phyloP scores from a whole-genome alignment of 257 asterid species.

The Sherardia arvensis region DNA sequence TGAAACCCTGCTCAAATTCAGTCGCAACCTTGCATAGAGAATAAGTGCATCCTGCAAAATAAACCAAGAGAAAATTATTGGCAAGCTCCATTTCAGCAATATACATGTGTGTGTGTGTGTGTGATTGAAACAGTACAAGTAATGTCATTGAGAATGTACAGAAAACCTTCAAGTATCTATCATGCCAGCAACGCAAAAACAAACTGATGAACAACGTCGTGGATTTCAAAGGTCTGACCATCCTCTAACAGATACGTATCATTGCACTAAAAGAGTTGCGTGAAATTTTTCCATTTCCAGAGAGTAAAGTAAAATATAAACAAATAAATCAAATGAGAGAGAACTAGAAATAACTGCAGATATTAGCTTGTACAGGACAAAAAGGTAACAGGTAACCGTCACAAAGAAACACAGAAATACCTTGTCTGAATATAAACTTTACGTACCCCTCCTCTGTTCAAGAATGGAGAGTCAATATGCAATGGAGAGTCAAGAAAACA shows the following conservation, averaged over 20 bases:
- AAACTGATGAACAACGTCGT: slow-evolving; percentile 61
- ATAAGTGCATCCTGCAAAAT: slow-evolving; percentile 66
- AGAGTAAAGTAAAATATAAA: too few relatives aligned
- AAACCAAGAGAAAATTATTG: not conserved
- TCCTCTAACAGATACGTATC: slow-evolving; percentile 67
- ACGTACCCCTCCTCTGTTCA: slow-evolving; percentile 69
- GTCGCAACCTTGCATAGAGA: slow-evolving; percentile 62
- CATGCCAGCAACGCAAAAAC: slow-evolving; percentile 80
- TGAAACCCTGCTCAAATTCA: slow-evolving; percentile 61
- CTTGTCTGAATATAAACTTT: slow-evolving; percentile 56
- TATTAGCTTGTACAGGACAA: slow-evolving; percentile 11
- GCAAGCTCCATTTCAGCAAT: too few relatives aligned
- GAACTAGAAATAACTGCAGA: slow-evolving; percentile 8
- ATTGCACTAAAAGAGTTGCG: slow-evolving; percentile 84
- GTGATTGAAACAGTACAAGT: not conserved
- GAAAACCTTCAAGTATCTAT: slow-evolving; percentile 64
- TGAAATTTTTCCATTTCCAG: slow-evolving; percentile 48
- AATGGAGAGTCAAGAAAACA: too few relatives aligned
- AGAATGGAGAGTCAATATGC: slow-evolving; percentile 80
- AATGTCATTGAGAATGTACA: not conserved
- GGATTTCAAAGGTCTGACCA: slow-evolving; percentile 68
- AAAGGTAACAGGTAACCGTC: slow-evolving; percentile 2
- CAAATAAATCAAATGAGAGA: not conserved
- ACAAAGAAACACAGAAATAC: slow-evolving; percentile 31
- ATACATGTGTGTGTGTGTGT: not conserved